Base-by-base conservation (phyloP, 1,284 basidiomycete genomes). In the Cutaneotrichosporon sp. region DNA sequence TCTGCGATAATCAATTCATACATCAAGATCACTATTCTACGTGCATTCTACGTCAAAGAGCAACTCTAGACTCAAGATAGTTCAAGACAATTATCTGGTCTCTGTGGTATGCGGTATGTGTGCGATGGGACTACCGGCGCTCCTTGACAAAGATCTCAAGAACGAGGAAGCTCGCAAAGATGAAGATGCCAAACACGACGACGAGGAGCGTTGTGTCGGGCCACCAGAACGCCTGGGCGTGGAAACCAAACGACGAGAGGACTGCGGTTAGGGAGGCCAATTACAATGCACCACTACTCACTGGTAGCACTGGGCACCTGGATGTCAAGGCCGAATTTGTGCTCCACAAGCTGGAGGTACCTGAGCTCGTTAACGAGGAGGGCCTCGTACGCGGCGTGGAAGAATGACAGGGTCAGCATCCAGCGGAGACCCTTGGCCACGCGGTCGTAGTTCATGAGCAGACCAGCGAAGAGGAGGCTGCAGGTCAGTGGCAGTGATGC, bases 331-430 rank as follows among this genome's bases (percentile, higher is more conserved):
- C 92, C 92, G 67, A 91, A 92, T 86, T 88, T 87, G 64, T 84
- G 81, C 73, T 97, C 89, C 67, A 88, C 90, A 46, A 97, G 78
- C 65, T 90, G 87, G n/a, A 97, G 77, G 72, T 93, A 96, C 43
- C 92, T 80, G 48, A 98, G 78, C 75, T 98, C 93, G 71, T 97
- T 97, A 54, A 97, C 92, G 22, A 92, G 85, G 25, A 98, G 80
- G 1, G 88, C 91, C 76, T 98, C 94, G 67, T 91, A 97, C 0
- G 88, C 94, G n/a, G 94, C 93, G 75, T 97, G 94, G 85, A 96
- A 97, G 81, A 97, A 97, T 3, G 90, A 94, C 12, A 90, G 69
- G 1, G 87, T 90, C 68, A 90, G 87, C 59, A 97, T 77, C 89
- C 90, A 96, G 53, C 82, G 83, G 44, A 94, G 78, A 33, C 78